Base-by-base conservation (phyloP, 2,329 filamentous ascomycete genomes). In the Penicillium capsulatum region DNA sequence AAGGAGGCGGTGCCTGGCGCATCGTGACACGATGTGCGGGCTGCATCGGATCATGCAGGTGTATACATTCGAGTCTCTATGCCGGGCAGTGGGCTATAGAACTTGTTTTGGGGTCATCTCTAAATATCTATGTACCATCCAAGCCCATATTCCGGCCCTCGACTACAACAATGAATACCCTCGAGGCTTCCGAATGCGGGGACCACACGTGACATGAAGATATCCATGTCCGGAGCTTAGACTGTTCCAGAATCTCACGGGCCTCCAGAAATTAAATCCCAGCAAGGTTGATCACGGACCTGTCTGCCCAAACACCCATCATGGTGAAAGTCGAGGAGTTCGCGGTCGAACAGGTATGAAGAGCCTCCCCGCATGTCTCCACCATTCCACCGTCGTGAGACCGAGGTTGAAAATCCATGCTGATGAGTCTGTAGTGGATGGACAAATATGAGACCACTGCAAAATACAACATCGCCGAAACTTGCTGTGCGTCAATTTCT, bases 301-400 rank as follows among this genome's bases (percentile, higher is more conserved):
- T 5, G 19, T 5, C 9, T 9, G 19, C 19, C 5, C 5, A 22
- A 22, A 9, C 19, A 13, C 15, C 24, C 46, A 55, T 28, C 35
- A 70, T 69, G 67, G 67, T 69, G 17, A 61, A 67, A 36, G 53
- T 70, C 34, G 55, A 64, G 34, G 53, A 61, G 15, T 71, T 71
- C 40, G 65, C 63, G 10, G 84, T 92, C 7, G 87, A 94, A 67
- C 72, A 81, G 62, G 80, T 80, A 70, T n/a, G n/a, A n/a, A n/a
- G n/a, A n/a, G n/a, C 50, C 64, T 65, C 47, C 51, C 47, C 49
- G 42, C 45, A 81, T 48, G 38, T 31, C 36, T 31, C 33, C 30
- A 35, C 31, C 24, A 35, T 22, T 22, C 19, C 11, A 28, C 5
- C 4, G 26, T 11, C 11, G 7, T 28, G 26, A 11, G 26, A 28